A percentile compares a stretch with the other conserved stretches of the same genome.
Conservation (phyloP, 2,329 filamentous ascomycete species). For the Colletotrichum sp. region DNA sequence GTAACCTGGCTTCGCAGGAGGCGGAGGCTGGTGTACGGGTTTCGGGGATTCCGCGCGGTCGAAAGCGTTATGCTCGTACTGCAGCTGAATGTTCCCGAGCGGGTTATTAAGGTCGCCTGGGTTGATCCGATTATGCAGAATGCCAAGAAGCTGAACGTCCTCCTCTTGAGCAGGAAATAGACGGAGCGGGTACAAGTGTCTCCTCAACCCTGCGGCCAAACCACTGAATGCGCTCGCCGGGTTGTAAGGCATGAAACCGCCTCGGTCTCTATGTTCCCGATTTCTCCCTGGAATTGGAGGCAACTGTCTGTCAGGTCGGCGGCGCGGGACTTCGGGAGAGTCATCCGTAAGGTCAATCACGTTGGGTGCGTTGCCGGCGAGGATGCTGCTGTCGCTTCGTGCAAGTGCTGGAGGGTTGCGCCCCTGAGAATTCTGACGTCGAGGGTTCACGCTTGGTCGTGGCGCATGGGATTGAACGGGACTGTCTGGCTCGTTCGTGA, state of each 20-base stretch:
- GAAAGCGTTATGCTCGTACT: conserved; percentile 31
- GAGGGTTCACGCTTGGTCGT: conserved; percentile 36
- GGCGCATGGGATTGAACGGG: conserved; percentile 30
- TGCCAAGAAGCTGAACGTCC: conserved; percentile 13
- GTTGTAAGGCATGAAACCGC: not conserved
- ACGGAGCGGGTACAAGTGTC: conserved; percentile 11
- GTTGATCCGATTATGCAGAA: conserved; percentile 13
- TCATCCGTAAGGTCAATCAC: conserved; percentile 61
- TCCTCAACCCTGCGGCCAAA: not conserved
- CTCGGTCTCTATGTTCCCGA: not conserved
- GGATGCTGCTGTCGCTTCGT: conserved; percentile 49
- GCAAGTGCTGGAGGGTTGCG: conserved; percentile 46
- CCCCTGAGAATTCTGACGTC: conserved; percentile 45
- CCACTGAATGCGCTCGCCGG: conserved; percentile 8
- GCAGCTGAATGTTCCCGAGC: conserved; percentile 20
- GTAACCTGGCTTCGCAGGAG: conserved; percentile 75
- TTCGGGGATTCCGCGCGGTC: conserved; percentile 41
- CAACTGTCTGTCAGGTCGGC: not conserved
- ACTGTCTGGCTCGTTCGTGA: conserved; percentile 57
- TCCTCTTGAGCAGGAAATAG: conserved; percentile 9
- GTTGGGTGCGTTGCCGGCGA: conserved; percentile 31
- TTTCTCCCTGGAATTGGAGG: conserved; percentile 24
- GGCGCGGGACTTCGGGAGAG: conserved; percentile 33
- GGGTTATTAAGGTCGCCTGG: conserved; percentile 17
- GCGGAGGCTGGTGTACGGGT: conserved; percentile 65